phyloP scores from a whole-genome alignment of 495 filamentous ascomycete species.

The Penicillium ochrochloron region DNA sequence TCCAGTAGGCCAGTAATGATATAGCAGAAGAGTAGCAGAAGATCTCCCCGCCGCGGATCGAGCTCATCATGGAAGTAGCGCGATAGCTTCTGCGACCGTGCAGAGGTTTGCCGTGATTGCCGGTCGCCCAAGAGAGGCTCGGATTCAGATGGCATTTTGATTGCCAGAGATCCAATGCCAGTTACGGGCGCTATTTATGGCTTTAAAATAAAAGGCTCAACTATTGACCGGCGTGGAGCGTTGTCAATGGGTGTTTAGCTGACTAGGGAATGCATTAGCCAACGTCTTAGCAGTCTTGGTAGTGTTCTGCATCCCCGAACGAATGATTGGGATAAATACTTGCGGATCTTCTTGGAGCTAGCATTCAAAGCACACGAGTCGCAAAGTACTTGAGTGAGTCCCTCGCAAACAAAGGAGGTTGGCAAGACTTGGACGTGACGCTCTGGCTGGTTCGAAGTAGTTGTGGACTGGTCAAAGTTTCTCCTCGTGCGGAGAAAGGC shows the following conservation, averaged over 20 bases:
- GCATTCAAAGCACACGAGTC: not conserved
- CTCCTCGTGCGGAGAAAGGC: conserved; percentile 1
- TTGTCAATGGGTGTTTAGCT: not conserved
- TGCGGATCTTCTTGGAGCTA: not conserved
- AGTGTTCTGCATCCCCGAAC: not conserved
- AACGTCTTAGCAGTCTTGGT: not conserved
- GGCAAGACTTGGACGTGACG: not conserved
- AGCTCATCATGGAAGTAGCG: conserved; percentile 55
- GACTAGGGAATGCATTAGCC: not conserved
- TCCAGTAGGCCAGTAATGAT: conserved; percentile 76
- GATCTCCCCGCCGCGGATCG: conserved; percentile 59
- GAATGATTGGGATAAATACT: not conserved
- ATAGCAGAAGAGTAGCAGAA: conserved; percentile 68
- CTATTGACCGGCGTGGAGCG: not conserved
- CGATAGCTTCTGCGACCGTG: conserved; percentile 15
- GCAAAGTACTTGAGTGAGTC: too few relatives aligned
- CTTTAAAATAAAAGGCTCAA: not conserved
- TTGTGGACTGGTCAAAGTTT: not conserved
- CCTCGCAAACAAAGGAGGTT: not conserved
- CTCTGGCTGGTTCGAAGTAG: too few relatives aligned
- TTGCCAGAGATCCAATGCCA: not conserved
- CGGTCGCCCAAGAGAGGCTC: conserved; percentile 15
- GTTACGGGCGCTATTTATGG: too few relatives aligned
- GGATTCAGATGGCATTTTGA: conserved; percentile 19
- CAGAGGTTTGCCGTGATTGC: not conserved